These are phyloP conservation scores for Collybia sordida DNA, from an alignment of 768 basidiomycete species.

Conservation along the genomic window DNA sequence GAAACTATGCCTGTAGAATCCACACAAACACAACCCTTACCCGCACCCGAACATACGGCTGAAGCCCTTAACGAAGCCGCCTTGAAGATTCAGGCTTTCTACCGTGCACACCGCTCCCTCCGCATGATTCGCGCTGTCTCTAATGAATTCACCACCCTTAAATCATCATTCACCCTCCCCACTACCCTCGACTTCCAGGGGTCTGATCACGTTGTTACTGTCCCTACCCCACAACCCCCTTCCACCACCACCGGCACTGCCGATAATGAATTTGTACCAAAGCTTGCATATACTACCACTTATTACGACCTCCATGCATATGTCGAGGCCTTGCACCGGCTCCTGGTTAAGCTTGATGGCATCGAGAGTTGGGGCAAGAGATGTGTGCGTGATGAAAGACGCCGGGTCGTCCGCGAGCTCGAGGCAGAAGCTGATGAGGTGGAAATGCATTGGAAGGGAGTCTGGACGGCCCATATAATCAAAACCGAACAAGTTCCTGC, in stretches of 20 bases:
- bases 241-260: constrained; percentile 15
- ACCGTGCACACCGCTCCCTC: constrained; percentile 44
- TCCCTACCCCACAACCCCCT: constrained; percentile 19
- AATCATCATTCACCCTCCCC: constrained; percentile 43
- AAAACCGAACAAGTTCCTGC: too few species aligned
- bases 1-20: constrained; percentile 1
- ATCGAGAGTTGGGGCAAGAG: constrained; percentile 64
- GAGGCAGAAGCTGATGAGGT: constrained; percentile 59
- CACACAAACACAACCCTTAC: constrained; percentile 6
- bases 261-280: constrained; percentile 18
- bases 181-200: constrained; percentile 46
- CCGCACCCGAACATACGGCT: constrained; percentile 17
- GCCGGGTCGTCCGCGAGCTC: constrained; percentile 52
- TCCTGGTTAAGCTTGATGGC: constrained; percentile 67
- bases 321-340: constrained; percentile 57
- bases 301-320: constrained; percentile 66
- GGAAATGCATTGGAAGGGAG: constrained; percentile 43
- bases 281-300: constrained; percentile 58
- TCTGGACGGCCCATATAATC: constrained; percentile 27
- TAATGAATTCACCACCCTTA: constrained; percentile 42
- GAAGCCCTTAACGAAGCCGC: constrained; percentile 41
- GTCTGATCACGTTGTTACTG: constrained; percentile 26
- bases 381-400: constrained; percentile 49
- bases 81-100: constrained; percentile 44
- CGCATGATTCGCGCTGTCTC: constrained; percentile 37